phyloP scores from a whole-genome alignment of 2,329 filamentous ascomycete genomes.

The Metarhizium anisopliae region DNA sequence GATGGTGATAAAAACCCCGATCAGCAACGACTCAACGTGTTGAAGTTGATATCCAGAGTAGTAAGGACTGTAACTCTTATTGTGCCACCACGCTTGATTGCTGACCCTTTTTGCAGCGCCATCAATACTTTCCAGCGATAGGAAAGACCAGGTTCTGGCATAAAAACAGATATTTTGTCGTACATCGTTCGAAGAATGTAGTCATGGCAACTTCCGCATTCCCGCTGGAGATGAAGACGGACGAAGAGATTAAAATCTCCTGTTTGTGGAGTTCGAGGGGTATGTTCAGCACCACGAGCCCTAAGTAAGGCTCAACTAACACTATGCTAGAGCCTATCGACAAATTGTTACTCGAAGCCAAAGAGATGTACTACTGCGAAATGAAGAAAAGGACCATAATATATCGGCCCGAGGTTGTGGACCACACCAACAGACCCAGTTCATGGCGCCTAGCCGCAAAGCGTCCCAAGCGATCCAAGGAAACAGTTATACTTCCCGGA shows the following conservation, averaged over 20 bases:
- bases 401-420: constrained; percentile 41
- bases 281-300: constrained; percentile 3
- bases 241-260: constrained; percentile 40
- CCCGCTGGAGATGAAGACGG: constrained; percentile 38
- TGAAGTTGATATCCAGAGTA: constrained; percentile 35
- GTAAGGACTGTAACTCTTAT: not conserved
- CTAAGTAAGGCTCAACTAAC: not conserved
- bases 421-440: constrained; percentile 35
- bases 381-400: constrained; percentile 49
- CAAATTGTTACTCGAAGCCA: constrained; percentile 42
- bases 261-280: constrained; percentile 41
- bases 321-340: constrained; percentile 42
- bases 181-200: constrained; percentile 37
- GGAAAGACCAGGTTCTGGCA: constrained; percentile 48
- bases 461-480: constrained; percentile 60
- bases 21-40: constrained; percentile 46
- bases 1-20: constrained; percentile 29
- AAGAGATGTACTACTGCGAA: constrained; percentile 40
- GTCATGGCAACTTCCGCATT: constrained; percentile 22
- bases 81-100: not conserved
- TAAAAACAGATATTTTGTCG: constrained; percentile 37
- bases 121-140: constrained; percentile 44
- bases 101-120: constrained; percentile 23
- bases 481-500: constrained; percentile 65
- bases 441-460: constrained; percentile 49